phyloP scores from a whole-genome alignment of 2,329 filamentous ascomycete genomes.

The Aspergillus sojae region DNA sequence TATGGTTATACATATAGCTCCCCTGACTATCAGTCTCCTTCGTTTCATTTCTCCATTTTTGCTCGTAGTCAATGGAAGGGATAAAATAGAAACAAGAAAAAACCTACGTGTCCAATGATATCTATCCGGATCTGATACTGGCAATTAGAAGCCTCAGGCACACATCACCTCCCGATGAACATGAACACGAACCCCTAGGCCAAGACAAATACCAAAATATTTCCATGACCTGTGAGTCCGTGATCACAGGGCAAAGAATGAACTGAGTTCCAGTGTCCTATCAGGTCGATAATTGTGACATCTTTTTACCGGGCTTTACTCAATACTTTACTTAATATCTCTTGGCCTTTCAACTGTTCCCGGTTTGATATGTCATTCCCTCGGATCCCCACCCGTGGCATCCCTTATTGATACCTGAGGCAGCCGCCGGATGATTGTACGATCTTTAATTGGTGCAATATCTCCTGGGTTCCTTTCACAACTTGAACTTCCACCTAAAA shows the following conservation, averaged over 20 bases:
- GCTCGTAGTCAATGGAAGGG: background rate
- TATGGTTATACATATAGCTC: background rate
- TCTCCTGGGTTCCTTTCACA: background rate
- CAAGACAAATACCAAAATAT: background rate
- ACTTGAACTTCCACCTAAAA: background rate
- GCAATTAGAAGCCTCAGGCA: conserved; percentile 1
- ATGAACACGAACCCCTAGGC: background rate
- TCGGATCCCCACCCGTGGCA: conserved; percentile 1
- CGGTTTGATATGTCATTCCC: background rate
- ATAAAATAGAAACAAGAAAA: background rate
- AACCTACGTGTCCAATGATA: background rate
- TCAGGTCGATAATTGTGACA: background rate
- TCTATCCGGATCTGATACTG: background rate
- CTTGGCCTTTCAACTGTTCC: background rate
- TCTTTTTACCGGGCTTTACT: background rate
- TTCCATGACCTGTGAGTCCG: background rate
- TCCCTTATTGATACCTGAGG: conserved; percentile 5
- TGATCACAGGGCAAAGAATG: background rate
- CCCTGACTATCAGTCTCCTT: background rate
- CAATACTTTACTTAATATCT: background rate
- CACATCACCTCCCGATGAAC: background rate
- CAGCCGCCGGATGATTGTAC: background rate
- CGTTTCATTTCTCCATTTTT: background rate
- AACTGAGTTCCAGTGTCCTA: background rate
- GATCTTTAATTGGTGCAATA: conserved; percentile 11